Conservation (phyloP, 768 basidiomycete species). For the Naganishia friedmannii region DNA sequence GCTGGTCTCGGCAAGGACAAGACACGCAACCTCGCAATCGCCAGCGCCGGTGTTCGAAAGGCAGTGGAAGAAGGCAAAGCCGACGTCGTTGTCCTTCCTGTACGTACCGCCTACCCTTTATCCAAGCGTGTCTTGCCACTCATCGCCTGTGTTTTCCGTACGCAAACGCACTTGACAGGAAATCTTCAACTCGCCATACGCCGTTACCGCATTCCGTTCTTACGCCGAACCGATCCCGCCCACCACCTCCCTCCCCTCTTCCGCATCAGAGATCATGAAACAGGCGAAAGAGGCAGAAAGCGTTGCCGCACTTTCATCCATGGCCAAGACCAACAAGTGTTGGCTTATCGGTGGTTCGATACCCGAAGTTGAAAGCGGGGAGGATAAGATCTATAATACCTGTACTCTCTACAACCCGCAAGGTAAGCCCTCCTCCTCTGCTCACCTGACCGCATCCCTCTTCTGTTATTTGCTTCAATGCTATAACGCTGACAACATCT, state of each 20-base stretch:
- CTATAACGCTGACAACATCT: background rate
- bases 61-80: constrained; percentile 67
- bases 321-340: constrained; percentile 70
- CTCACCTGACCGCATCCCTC: constrained; percentile 4
- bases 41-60: constrained; percentile 70
- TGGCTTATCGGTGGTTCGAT: constrained; percentile 98
- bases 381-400: constrained; percentile 81
- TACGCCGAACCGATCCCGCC: constrained; percentile 57
- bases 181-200: constrained; percentile 56
- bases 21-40: constrained; percentile 72
- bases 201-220: constrained; percentile 65
- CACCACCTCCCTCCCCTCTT: constrained; percentile 1
- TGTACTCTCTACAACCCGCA: constrained; percentile 78
- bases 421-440: constrained; percentile 35
- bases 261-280: background rate
- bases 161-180: constrained; percentile 38
- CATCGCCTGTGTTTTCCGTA: too few relatives aligned
- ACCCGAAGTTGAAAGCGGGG: constrained; percentile 68
- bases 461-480: constrained; percentile 27
- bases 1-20: constrained; percentile 72
- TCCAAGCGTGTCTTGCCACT: too few relatives aligned
- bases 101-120: constrained; percentile 51
- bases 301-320: constrained; percentile 73
- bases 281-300: constrained; percentile 55
- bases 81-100: constrained; percentile 79